Evolutionary conservation across 2,329 filamentous ascomycete species (phyloP), one percentile per base, ranked within the genome.

Genomic region (Phialophora expanda): DNA sequence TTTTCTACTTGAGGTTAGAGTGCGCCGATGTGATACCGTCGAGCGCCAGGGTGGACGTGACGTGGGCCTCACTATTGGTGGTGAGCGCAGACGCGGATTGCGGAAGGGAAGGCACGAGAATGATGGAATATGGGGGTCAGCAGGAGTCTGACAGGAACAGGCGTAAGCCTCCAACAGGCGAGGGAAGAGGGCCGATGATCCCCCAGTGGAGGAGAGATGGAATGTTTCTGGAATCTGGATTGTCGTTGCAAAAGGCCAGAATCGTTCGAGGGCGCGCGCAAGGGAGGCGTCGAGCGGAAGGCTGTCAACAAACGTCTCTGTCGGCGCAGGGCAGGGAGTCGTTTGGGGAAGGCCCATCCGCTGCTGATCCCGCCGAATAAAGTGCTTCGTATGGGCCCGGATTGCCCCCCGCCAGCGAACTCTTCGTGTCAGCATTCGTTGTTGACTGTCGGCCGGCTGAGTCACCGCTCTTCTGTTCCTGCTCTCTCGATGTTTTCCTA

Each of bases 71-170:
- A 8, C 20, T 34, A 46, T 57, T 73, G 88, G 91, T 55, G 8
- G 0, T 83, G 98, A n/a, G 83, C 98, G 2, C 96, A 97, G 90
- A 38, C 87, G 93, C 69, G 84, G 84, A 17, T 76, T 93, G 7
- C 82, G 90, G 1, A 81, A 67, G 56, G 69, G 73, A 4, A 70
- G 74, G 26, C 72, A 74, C 14, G 67, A 73, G 46, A 51, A 57
- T 61, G 24, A 65, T 22, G 22, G 26, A 20, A 28, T 30, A 32
- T 30, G 17, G 26, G 32, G 48, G 58, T 53, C 38, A 24, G 22
- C 59, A 62, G n/a, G 34, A 62, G 55, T 14, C 28, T 41, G 58
- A 61, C 46, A 61, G 30, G 58, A 53, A 61, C 58, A 44, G 48
- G 48, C 44, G 17, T 17, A 26, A 14, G 8, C n/a, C 8, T 6